phyloP scores from a whole-genome alignment of 139 green algal genomes.

The Tetraselmis chui region DNA sequence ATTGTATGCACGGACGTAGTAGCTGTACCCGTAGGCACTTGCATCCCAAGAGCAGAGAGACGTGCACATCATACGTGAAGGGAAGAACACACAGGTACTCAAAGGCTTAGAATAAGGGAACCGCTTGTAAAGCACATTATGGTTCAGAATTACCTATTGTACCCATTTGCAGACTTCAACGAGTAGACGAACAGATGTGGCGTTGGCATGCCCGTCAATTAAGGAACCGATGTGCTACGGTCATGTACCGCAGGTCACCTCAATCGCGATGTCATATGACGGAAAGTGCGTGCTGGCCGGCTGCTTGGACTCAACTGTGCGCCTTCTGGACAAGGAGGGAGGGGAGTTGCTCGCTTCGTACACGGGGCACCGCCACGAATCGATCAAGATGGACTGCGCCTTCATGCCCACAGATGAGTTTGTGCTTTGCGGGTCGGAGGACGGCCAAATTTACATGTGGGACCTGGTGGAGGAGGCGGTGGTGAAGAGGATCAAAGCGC shows the following conservation, averaged over 20 bases:
- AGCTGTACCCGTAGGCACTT: no score
- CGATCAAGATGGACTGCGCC: constrained; percentile 66
- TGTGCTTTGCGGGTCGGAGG: constrained; percentile 68
- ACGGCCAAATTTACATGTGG: constrained; percentile 75
- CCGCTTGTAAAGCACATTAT: no score
- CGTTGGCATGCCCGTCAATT: no score
- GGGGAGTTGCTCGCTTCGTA: constrained; percentile 79
- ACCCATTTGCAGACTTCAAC: no score
- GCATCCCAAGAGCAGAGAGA: no score
- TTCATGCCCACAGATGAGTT: constrained; percentile 66
- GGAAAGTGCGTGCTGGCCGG: constrained; percentile 53
- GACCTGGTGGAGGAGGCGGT: constrained; percentile 71
- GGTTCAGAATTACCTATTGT: no score
- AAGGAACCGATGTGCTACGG: no score
- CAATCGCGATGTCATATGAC: constrained; percentile 35
- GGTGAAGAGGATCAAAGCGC: constrained; percentile 55
- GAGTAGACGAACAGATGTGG: no score
- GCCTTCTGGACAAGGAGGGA: constrained; percentile 50
- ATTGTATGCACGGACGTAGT: no score
- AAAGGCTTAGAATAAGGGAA: no score
- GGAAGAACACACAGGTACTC: no score
- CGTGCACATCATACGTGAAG: no score
- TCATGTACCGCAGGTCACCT: background rate
- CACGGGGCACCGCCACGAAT: constrained; percentile 53
- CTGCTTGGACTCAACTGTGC: constrained; percentile 63